These are phyloP conservation scores for Alternaria sp. DNA, from an alignment of 2,329 filamentous ascomycete species.

Conservation along the genomic window DNA sequence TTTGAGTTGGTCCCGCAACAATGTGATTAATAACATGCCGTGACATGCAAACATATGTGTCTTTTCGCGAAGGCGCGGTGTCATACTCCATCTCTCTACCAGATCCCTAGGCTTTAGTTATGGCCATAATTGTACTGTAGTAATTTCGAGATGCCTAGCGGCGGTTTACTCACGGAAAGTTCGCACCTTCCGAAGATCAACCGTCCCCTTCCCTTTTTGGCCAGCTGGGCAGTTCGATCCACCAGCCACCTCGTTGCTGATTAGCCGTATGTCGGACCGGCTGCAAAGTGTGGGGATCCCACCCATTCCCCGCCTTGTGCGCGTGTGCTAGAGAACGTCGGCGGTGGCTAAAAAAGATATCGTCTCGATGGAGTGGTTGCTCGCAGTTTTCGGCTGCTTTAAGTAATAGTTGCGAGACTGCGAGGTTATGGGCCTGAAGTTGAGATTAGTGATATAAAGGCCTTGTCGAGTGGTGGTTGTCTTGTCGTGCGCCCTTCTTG, in stretches of 20 bases:
- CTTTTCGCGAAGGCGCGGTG: background rate
- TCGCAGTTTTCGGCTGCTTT: slow-evolving; percentile 21
- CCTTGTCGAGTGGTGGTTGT: too few relatives aligned
- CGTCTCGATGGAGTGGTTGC: background rate
- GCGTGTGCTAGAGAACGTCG: background rate
- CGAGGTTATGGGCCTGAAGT: background rate
- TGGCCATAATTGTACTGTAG: background rate
- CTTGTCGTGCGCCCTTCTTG: too few relatives aligned
- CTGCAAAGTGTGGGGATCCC: background rate
- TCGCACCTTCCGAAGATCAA: background rate
- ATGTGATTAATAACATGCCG: background rate
- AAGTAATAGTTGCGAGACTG: slow-evolving; percentile 1
- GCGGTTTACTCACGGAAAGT: background rate
- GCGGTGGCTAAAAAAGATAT: background rate
- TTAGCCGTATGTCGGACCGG: background rate
- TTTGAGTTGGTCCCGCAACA: background rate
- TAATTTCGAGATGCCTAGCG: background rate
- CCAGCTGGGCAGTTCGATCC: background rate
- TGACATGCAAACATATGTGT: background rate
- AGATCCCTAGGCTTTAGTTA: background rate
- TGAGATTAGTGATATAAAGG: background rate
- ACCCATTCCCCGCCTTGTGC: background rate
- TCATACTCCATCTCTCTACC: background rate
- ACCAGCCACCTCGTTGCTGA: background rate
- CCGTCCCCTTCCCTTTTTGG: background rate